These are phyloP conservation scores for Calocera cornea DNA, from an alignment of 768 basidiomycete genomes.

Conservation along the genomic window DNA sequence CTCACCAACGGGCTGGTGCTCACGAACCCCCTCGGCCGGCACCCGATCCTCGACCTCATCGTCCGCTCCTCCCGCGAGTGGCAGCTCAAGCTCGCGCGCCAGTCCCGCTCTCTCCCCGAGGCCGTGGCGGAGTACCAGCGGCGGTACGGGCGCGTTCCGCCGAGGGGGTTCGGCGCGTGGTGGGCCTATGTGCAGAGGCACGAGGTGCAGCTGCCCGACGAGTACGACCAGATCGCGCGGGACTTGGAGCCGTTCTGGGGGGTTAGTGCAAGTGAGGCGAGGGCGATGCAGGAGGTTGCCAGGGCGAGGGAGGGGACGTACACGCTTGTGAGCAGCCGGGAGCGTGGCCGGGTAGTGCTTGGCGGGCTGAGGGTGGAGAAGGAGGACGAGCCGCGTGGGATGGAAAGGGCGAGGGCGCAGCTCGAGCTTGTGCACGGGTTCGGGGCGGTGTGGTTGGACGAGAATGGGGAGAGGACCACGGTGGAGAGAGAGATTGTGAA, in stretches of 20 bases:
- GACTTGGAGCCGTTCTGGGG: constrained; percentile 32
- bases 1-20: constrained; percentile 26
- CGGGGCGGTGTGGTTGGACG: neutral
- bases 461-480: neutral
- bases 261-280: neutral
- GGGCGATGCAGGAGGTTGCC: neutral
- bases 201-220: constrained; percentile 38
- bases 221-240: constrained; percentile 38
- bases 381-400: neutral
- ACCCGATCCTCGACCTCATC: constrained; percentile 37
- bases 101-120: constrained; percentile 27
- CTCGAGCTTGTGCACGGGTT: neutral
- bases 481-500: neutral
- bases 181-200: constrained; percentile 35
- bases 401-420: neutral
- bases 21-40: constrained; percentile 27
- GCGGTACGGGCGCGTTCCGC: constrained; percentile 27
- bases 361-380: neutral
- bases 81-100: constrained; percentile 24
- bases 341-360: neutral
- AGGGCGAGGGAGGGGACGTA: neutral
- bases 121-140: constrained; percentile 30
- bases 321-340: neutral
- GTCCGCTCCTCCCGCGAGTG: constrained; percentile 29
- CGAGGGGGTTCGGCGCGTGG: constrained; percentile 36